A percentile compares a stretch with the other conserved stretches of the same genome.
phyloP scores from a whole-genome alignment of 805 yeast genomes.

The Yarrowia hollandica region DNA sequence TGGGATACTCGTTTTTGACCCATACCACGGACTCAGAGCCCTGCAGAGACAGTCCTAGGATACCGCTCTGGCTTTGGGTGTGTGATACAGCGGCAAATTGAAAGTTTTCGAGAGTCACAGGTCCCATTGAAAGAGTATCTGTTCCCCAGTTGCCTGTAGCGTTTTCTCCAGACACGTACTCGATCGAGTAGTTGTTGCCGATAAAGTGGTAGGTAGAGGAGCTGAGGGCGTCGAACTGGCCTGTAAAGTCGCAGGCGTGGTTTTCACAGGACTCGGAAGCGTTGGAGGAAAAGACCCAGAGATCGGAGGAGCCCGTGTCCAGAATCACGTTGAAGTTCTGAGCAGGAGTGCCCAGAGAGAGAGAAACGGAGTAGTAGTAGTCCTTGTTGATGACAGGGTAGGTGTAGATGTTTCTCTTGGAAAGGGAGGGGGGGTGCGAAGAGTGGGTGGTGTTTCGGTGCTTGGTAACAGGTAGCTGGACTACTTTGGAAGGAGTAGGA shows the following conservation, averaged over 20 bases:
- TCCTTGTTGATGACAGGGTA: conserved; percentile 15
- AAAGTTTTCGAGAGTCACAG: conserved; percentile 45
- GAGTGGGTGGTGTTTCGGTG: neutral
- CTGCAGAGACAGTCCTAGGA: conserved; percentile 32
- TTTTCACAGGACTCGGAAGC: neutral
- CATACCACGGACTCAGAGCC: conserved; percentile 30
- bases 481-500: neutral
- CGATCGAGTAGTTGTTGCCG: conserved; percentile 35
- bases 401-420: neutral
- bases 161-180: conserved; percentile 42
- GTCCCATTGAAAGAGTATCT: conserved; percentile 56
- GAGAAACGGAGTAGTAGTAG: conserved; percentile 30
- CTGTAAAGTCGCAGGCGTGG: neutral
- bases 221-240: conserved; percentile 20
- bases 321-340: conserved; percentile 55
- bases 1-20: conserved; percentile 31
- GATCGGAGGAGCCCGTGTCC: conserved; percentile 71
- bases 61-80: conserved; percentile 6
- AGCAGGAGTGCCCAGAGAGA: conserved; percentile 56
- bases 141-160: conserved; percentile 56
- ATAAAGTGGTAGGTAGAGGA: conserved; percentile 36
- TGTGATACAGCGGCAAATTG: conserved; percentile 31
- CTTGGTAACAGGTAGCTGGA: neutral
- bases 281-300: conserved; percentile 50
- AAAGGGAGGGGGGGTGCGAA: no score